These are phyloP conservation scores for Alectoria sarmentosa DNA, from an alignment of 495 filamentous ascomycete genomes.

Conservation along the genomic window DNA sequence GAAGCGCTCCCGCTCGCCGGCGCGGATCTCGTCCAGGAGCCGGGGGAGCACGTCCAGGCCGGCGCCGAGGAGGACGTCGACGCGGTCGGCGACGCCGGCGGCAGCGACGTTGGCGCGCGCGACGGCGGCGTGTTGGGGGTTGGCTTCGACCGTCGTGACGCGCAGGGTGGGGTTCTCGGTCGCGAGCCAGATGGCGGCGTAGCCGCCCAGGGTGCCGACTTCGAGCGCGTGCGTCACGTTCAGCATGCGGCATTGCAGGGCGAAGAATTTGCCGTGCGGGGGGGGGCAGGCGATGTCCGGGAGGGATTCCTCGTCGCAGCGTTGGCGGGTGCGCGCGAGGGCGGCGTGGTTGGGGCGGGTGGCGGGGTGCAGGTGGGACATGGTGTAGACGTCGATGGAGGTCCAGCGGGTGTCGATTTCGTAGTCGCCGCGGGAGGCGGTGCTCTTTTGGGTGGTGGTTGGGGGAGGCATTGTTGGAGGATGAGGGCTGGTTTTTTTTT, in stretches of 20 bases:
- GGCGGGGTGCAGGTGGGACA: slow-evolving; percentile 17
- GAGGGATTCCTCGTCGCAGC: slow-evolving; percentile 11
- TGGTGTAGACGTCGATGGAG: slow-evolving; percentile 18
- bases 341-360: slow-evolving; percentile 10
- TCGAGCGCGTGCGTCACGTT: slow-evolving; percentile 41
- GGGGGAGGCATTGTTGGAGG: neutral
- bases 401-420: slow-evolving; percentile 17
- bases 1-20: slow-evolving; percentile 31
- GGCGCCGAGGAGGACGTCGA: slow-evolving; percentile 41
- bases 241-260: slow-evolving; percentile 33
- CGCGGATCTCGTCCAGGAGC: slow-evolving; percentile 28
- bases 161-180: slow-evolving; percentile 28
- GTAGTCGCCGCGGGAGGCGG: neutral
- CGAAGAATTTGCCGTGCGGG: slow-evolving; percentile 37
- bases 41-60: slow-evolving; percentile 39
- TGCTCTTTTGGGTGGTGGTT: neutral
- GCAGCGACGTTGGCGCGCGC: slow-evolving; percentile 38
- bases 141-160: slow-evolving; percentile 42
- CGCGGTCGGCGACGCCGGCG: slow-evolving; percentile 24
- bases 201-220: slow-evolving; percentile 47
- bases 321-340: slow-evolving; percentile 7
- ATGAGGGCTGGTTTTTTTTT: neutral
- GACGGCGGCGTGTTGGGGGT: slow-evolving; percentile 35
- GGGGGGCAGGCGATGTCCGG: slow-evolving; percentile 36
- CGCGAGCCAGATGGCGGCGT: slow-evolving; percentile 47